These are phyloP conservation scores for Aspergillus fumigatiaffinis DNA, from an alignment of 2,329 filamentous ascomycete genomes.

Conservation along the genomic window DNA sequence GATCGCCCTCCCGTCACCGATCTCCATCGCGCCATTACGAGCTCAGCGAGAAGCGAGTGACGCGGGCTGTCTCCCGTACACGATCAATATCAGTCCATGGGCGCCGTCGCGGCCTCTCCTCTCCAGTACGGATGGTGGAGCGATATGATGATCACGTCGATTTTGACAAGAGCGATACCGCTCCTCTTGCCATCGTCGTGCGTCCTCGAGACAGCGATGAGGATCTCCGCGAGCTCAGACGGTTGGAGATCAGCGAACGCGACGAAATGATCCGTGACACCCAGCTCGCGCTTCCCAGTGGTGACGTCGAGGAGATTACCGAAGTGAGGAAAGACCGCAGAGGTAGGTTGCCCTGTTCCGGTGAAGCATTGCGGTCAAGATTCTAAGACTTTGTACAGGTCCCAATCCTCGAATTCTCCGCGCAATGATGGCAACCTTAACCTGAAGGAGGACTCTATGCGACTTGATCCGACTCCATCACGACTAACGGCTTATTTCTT, in stretches of 20 bases:
- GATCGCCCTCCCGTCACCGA: constrained; percentile 24
- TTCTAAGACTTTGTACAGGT: constrained; percentile 42
- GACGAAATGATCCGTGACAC: constrained; percentile 31
- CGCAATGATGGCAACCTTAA: constrained; percentile 68
- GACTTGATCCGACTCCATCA: background rate
- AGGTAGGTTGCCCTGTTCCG: constrained; percentile 70
- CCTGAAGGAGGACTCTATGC: constrained; percentile 39
- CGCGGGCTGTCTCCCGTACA: constrained; percentile 26
- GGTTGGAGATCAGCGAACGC: constrained; percentile 49
- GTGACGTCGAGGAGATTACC: constrained; percentile 50
- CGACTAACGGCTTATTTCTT: constrained; percentile 7
- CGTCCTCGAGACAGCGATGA: constrained; percentile 50
- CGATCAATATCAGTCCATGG: constrained; percentile 34
- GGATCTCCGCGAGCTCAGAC: constrained; percentile 69
- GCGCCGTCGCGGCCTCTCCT: constrained; percentile 32
- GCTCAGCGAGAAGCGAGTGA: constrained; percentile 24
- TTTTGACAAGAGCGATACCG: constrained; percentile 36
- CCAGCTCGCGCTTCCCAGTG: constrained; percentile 31
- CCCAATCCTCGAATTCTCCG: constrained; percentile 62
- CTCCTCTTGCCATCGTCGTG: constrained; percentile 49
- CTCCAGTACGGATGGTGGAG: constrained; percentile 34
- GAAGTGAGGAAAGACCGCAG: constrained; percentile 82
- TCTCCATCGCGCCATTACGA: constrained; percentile 24
- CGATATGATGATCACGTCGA: constrained; percentile 41
- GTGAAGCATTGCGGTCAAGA: constrained; percentile 14